phyloP scores from a whole-genome alignment of 1,139 yeast genomes.

The Blastobotrys illinoisensis region DNA sequence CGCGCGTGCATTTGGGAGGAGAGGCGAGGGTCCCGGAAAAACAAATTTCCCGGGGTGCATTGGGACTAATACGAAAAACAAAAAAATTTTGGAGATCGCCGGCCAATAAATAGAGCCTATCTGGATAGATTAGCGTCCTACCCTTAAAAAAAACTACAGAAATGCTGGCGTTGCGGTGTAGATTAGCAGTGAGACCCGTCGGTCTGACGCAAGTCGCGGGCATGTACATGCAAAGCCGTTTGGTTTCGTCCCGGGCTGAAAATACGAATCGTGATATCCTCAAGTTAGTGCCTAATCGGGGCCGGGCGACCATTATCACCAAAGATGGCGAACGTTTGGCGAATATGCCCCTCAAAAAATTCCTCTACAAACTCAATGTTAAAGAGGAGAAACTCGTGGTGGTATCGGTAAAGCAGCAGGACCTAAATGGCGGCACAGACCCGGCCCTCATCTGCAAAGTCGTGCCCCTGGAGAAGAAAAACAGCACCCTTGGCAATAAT shows the following conservation, averaged over 20 bases:
- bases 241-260: constrained; percentile 2
- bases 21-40: not conserved
- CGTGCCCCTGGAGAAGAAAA: constrained; percentile 10
- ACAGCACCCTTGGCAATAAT: constrained; percentile 11
- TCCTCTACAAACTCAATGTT: constrained; percentile 14
- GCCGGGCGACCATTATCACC: constrained; percentile 23
- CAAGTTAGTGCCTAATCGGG: constrained; percentile 23
- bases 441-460: constrained; percentile 24
- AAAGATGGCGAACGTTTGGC: constrained; percentile 16
- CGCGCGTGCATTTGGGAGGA: not conserved
- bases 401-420: constrained; percentile 16
- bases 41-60: not conserved
- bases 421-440: constrained; percentile 14
- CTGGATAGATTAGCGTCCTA: not conserved
- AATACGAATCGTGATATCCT: constrained; percentile 19
- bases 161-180: not conserved
- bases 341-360: constrained; percentile 14
- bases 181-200: not conserved
- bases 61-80: not conserved
- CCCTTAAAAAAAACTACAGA: no score
- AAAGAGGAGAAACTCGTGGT: constrained; percentile 18
- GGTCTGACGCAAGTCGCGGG: not conserved
- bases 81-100: not conserved
- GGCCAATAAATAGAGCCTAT: not conserved
- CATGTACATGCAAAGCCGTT: not conserved